Percentiles rank a stretch among this genome's conserved stretches.
phyloP scores from a whole-genome alignment of 257 asterid genomes.

The Craterostigma plantagineum region DNA sequence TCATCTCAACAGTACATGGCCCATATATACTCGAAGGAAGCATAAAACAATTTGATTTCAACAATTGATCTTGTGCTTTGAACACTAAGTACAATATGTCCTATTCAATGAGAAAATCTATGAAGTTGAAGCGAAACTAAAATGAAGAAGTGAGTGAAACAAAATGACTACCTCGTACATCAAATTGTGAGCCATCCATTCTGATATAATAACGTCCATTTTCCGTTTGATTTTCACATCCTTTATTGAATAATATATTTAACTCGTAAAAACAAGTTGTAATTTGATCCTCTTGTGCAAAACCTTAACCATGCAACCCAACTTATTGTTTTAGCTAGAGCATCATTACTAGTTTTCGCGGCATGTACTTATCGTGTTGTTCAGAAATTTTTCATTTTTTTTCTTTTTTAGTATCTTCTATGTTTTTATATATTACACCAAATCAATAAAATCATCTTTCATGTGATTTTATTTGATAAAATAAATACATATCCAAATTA shows the following conservation, averaged over 20 bases:
- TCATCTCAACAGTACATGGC: slow-evolving; percentile 15
- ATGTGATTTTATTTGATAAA: no score
- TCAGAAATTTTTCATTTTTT: no score
- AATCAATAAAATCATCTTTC: no score
- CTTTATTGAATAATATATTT: slow-evolving; percentile 42
- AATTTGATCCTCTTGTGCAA: no score
- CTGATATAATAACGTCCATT: slow-evolving; percentile 92
- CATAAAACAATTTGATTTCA: slow-evolving; percentile 94
- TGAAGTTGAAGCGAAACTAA: slow-evolving; percentile 8
- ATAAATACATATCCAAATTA: no score
- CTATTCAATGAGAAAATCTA: slow-evolving; percentile 22
- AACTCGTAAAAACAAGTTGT: no score
- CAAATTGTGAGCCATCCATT: slow-evolving; percentile 99
- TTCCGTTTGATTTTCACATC: slow-evolving; percentile 83
- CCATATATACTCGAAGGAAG: slow-evolving; percentile 93
- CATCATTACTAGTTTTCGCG: no score
- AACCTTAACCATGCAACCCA: no score
- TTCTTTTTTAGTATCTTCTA: no score
- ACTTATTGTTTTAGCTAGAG: no score
- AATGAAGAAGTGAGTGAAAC: slow-evolving; percentile 6
- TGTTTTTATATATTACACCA: no score
- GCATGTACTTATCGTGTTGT: no score
- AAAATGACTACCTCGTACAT: slow-evolving; percentile 60
- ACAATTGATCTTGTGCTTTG: slow-evolving; percentile 89
- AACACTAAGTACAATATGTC: slow-evolving; percentile 97